Evolutionary conservation across 1,284 basidiomycete genomes (phyloP), one percentile per base, ranked within the genome.

Genomic region (Flammula alnicola): DNA sequence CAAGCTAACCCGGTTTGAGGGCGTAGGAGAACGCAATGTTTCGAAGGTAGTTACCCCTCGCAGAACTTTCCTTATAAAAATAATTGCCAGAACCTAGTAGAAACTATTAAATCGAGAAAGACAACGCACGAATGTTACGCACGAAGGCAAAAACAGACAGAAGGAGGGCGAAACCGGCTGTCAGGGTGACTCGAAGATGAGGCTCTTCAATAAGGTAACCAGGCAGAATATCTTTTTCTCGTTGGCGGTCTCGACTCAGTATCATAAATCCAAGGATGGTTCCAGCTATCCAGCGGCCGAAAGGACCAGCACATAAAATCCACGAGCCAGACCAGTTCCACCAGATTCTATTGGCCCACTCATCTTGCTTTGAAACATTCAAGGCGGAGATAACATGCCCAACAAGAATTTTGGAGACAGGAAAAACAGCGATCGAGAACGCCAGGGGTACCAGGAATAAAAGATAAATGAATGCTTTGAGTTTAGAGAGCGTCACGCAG

Each of bases 301-400:
- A 55, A 22, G 79, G 79, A 5, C 79, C 79, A 20, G 72, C 75
- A 27, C 74, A 64, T 32, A 79, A 60, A 29, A 78, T 63, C 77
- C 78, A 81, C 2, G 78, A 80, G 12, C 74, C 74, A 49, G 65
- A 69, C 68, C 73, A 72, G 45, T 74, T 61, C 79, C 79, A 81
- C 79, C 79, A 81, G 1, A 69, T 47, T 27, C 57, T 38, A 7
- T 51, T 61, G 11, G 67, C 62, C 69, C 70, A 73, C 20, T 62
- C 11, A 55, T 75, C 68, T 3, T 57, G 44, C 30, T 60, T 66
- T 1, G 79, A 80, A 2, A 59, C 56, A 3, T 40, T 36, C 12
- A 78, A 54, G 3, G 75, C 75, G 5, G 60, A 49, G 5, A 59
- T 26, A 29, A 72, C 55, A 48, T 79, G 72, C 1, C 31, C 40